Conservation (phyloP, 2,329 filamentous ascomycete species). For the Pyricularia grisea region DNA sequence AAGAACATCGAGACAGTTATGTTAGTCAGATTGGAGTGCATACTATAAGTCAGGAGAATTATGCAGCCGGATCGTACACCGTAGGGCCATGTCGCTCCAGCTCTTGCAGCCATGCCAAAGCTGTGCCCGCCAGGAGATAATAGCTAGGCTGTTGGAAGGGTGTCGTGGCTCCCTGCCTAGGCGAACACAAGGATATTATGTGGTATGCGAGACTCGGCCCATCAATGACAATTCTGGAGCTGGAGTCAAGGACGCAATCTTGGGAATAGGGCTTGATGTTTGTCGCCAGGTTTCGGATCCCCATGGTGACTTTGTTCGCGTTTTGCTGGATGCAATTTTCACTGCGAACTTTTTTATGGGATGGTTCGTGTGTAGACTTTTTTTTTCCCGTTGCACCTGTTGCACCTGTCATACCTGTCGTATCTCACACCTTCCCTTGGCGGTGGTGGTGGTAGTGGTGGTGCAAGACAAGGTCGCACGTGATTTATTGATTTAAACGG, state of each 20-base stretch:
- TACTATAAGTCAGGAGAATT: not conserved
- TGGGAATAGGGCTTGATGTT: constrained; percentile 14
- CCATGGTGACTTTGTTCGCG: constrained; percentile 11
- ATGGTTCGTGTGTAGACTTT: too few relatives aligned
- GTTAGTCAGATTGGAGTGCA: not conserved
- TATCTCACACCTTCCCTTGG: not conserved
- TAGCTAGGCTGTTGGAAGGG: constrained; percentile 14
- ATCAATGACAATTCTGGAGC: constrained; percentile 14
- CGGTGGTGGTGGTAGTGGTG: not conserved
- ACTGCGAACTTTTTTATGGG: not conserved
- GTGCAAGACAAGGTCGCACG: not conserved
- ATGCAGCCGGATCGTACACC: constrained; percentile 6
- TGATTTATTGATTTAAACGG: not conserved
- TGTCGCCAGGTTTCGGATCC: constrained; percentile 14
- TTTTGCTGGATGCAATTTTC: not conserved
- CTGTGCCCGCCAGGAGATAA: constrained; percentile 10
- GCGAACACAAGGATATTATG: constrained; percentile 10
- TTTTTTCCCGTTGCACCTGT: not conserved
- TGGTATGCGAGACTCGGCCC: constrained; percentile 18
- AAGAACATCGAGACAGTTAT: constrained; percentile 4
- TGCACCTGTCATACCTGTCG: too few relatives aligned
- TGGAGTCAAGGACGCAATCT: constrained; percentile 8
- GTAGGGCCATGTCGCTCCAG: constrained; percentile 8
- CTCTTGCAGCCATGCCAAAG: constrained; percentile 13
- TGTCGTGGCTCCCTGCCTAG: constrained; percentile 6